Conservation (phyloP, 2,329 filamentous ascomycete genomes). For the Corinectria fuckeliana region DNA sequence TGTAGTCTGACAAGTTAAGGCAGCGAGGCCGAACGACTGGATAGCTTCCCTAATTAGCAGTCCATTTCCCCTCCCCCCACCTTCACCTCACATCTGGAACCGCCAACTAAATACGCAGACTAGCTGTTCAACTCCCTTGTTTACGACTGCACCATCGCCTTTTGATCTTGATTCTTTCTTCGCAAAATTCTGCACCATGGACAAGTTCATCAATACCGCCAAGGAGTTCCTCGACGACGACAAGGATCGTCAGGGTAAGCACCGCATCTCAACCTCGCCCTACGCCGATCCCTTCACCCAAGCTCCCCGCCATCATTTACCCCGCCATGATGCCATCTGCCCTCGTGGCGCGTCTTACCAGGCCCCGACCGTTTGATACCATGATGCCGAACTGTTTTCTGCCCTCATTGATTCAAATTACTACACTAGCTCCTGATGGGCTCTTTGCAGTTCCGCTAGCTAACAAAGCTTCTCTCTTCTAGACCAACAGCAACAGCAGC, state of each 20-base stretch:
- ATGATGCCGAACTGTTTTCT: neutral
- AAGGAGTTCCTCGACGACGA: constrained; percentile 46
- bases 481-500: constrained; percentile 29
- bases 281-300: constrained; percentile 27
- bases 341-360: constrained; percentile 6
- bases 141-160: neutral
- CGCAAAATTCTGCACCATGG: constrained; percentile 40
- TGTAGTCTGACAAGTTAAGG: neutral
- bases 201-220: constrained; percentile 47
- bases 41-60: constrained; percentile 3
- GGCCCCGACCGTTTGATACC: neutral
- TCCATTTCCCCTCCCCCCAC: constrained; percentile 14
- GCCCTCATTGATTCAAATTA: no score
- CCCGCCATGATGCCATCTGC: constrained; percentile 30
- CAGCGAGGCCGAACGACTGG: no score
- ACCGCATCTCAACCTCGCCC: neutral
- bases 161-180: neutral
- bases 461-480: constrained; percentile 3
- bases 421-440: neutral
- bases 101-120: no score
- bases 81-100: neutral
- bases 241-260: constrained; percentile 36
- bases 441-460: neutral
- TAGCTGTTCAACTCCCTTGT: no score
- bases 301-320: constrained; percentile 19